Evolutionary conservation across 176 grass and related monocot genomes (phyloP).

Genomic region (Aegilops tauschii): DNA sequence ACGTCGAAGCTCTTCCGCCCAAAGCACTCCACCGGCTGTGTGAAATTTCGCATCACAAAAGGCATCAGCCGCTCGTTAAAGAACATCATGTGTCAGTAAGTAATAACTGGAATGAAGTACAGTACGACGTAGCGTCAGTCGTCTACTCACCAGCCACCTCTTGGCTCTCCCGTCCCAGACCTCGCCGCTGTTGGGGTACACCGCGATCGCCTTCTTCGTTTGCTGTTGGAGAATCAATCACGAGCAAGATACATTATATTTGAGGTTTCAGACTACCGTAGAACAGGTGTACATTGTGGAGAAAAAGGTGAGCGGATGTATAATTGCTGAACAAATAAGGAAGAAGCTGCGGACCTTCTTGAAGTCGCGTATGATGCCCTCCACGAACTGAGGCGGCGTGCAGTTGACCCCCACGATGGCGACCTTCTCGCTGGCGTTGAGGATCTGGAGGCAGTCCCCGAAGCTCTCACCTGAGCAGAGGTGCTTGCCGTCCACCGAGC

Average conservation of each 20-base stretch:
- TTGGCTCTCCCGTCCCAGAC: slow-evolving; percentile 77
- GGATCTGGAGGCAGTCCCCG: slow-evolving; percentile 49
- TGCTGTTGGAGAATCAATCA: slow-evolving; percentile 35
- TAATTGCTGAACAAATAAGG: no score
- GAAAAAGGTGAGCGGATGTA: no score
- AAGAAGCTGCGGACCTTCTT: slow-evolving; percentile 46
- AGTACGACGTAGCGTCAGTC: background rate
- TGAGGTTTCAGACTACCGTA: background rate
- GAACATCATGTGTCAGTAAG: background rate
- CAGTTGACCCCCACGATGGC: slow-evolving; percentile 71
- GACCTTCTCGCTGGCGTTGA: slow-evolving; percentile 58
- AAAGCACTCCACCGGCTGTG: slow-evolving; percentile 52
- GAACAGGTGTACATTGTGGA: no score
- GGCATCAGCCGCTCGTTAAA: background rate
- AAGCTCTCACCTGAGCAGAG: slow-evolving; percentile 70
- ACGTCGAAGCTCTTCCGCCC: slow-evolving; percentile 57
- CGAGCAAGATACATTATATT: background rate
- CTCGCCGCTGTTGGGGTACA: slow-evolving; percentile 85
- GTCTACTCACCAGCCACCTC: slow-evolving; percentile 71
- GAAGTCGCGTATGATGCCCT: slow-evolving; percentile 58
- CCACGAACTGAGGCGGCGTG: slow-evolving; percentile 68
- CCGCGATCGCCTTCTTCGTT: slow-evolving; percentile 70
- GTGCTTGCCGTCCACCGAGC: slow-evolving; percentile 61
- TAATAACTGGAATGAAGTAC: background rate
- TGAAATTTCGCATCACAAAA: background rate